Base-by-base conservation (phyloP, 192 early-diverging fungal genomes). In the Lobosporangium transversale region DNA sequence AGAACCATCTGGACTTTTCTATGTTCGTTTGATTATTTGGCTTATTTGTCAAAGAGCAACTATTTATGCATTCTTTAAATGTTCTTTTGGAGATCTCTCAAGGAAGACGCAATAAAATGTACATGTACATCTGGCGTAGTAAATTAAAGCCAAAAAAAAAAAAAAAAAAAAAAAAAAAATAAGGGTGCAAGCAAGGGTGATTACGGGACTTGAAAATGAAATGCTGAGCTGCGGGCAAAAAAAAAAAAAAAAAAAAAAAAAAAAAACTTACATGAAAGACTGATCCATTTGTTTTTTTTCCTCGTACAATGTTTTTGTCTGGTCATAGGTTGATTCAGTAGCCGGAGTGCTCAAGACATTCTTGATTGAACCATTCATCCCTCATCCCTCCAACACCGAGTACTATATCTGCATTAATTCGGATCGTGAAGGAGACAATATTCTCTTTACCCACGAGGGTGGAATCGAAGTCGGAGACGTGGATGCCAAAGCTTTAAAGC, bases 401-500 rank as follows among this genome's bases (percentile, higher is more conserved):
- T 97, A 95, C 86, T 99, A 97, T 81, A 88, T 98, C 50, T 94
- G 93, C 86, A 97, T 99, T 84, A 96, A 97, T 85, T 93, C 93
- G 56, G 89, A 90, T 54, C 93, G 97, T 69, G 92, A 97, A 44
- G 97, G 97, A 58, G 96, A 99, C 84, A 87, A 92, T 78, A 96
- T 99, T 53, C 90, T 95, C 66, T 99, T 97, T 80, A 97, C 97
- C 30, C 95, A 97, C 84, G 95, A 99, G 86, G 97, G 97, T 70
- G 97, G 97, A 64, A 92, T 99, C 40, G 97, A 99, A 63, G 88
- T 99, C 51, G 97, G 97, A 78, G 97, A 99, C 81, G 97, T 99
- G 20, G 97, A 98, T 74, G 94, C 96, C 55, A 98, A 99, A 84
- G 97, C 96, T 5, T 82, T 91, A 68, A 91, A 93, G 52, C 79